Evolutionary conservation across 2,329 filamentous ascomycete species (phyloP), one percentile per base, ranked within the genome.

Genomic region (Diaporthe sp.): DNA sequence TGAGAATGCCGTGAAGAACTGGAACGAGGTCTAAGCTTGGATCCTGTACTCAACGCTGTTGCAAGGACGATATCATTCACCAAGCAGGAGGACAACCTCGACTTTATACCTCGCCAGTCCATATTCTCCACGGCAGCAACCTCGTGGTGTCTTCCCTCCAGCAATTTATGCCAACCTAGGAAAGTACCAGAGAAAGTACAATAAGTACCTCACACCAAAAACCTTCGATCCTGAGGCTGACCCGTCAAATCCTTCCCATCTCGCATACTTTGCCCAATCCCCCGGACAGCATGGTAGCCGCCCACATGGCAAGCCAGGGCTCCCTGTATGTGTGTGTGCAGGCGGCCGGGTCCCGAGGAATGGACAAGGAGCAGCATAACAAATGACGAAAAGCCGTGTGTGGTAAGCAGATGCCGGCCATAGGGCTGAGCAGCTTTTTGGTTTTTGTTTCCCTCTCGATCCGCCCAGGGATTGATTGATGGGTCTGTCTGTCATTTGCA

Each of bases 211-310:
- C 35, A n/a, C 35, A 37, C 35, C 32, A 59, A 19, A 63, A 39
- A 39, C 37, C 35, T 63, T 44, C 37, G 22, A 12, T 44, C 58
- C 39, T 42, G 12, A 63, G 32, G 58, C 58, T 63, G 59, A 65
- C 59, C 39, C 39, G 19, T 50, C 42, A 50, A 32, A 65, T 65
- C 61, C 61, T 65, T 65, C 61, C 61, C 50, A 32, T 30, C 13
- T 50, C 42, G 6, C 42, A 47, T 30, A 27, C 15, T 66, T 66
- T 50, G 30, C 61, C 42, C 61, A 66, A 25, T 13, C 37, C 12
- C 3, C 37, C 15, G 10, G 37, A 39, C 17, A 15, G 30, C 37
- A 66, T n/a, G n/a, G n/a, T n/a, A n/a, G n/a, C n/a, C n/a, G n/a
- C n/a, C n/a, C n/a, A n/a, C n/a, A n/a, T n/a, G n/a, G n/a, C n/a